These are phyloP conservation scores for Cairneyella variabilis DNA, from an alignment of 495 filamentous ascomycete genomes.

Conservation along the genomic window DNA sequence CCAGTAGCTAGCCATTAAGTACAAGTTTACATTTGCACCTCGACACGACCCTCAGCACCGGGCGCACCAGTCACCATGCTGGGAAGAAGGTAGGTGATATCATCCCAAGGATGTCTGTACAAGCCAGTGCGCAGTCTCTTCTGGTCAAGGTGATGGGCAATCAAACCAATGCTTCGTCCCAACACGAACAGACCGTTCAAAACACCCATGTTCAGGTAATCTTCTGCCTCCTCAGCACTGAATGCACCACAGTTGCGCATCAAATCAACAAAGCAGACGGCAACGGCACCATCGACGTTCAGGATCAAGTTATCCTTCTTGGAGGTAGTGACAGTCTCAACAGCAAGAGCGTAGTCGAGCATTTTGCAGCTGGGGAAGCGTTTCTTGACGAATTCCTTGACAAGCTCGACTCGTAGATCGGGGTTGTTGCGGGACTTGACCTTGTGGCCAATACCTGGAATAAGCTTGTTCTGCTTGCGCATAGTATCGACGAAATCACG, in stretches of 20 bases:
- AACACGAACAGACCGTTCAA: slow-evolving; percentile 99
- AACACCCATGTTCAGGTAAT: slow-evolving; percentile 90
- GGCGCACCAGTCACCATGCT: slow-evolving; percentile 65
- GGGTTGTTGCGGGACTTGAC: slow-evolving; percentile 99
- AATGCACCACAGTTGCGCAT: slow-evolving; percentile 98
- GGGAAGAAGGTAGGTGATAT: slow-evolving; percentile 94
- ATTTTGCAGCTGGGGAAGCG: slow-evolving; percentile 96
- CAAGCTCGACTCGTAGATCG: slow-evolving; percentile 97
- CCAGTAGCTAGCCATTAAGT: slow-evolving; percentile 11
- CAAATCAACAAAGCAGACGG: slow-evolving; percentile 97
- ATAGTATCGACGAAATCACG: slow-evolving; percentile 98
- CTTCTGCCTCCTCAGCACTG: slow-evolving; percentile 74
- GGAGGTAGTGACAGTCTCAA: slow-evolving; percentile 95
- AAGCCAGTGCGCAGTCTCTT: slow-evolving; percentile 97
- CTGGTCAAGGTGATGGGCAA: slow-evolving; percentile 99
- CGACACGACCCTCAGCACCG: slow-evolving; percentile 83
- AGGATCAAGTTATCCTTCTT: slow-evolving; percentile 99
- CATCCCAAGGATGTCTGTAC: slow-evolving; percentile 98
- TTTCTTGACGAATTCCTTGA: slow-evolving; percentile 97
- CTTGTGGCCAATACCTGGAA: slow-evolving; percentile 97
- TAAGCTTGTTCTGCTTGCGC: slow-evolving; percentile 99
- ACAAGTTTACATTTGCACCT: slow-evolving; percentile 60
- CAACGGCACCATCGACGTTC: slow-evolving; percentile 96
- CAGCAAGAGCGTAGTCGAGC: slow-evolving; percentile 96
- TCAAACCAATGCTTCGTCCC: slow-evolving; percentile 92